A percentile compares a stretch with the other conserved stretches of the same genome.
Evolutionary conservation across 768 basidiomycete genomes (phyloP).

Genomic region (Psilocybe cubensis): DNA sequence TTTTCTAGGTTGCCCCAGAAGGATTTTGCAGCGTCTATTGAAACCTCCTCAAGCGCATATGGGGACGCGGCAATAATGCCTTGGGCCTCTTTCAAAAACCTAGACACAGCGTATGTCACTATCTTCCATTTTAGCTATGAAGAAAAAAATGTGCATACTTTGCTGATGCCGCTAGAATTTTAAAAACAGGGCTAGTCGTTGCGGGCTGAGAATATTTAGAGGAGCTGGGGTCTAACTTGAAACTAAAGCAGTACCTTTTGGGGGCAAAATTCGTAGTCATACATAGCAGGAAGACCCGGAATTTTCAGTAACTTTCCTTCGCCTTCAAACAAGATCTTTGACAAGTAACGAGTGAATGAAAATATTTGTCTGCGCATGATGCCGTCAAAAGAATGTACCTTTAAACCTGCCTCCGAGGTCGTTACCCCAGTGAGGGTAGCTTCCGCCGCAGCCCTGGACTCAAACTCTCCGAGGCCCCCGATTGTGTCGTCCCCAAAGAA

Average conservation of each 20-base stretch:
- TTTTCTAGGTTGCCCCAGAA: conserved; percentile 4
- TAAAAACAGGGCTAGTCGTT: background rate
- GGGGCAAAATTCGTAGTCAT: conserved; percentile 15
- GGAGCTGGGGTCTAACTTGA: background rate
- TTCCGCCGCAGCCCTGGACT: background rate
- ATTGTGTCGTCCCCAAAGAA: conserved; percentile 7
- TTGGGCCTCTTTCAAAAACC: conserved; percentile 8
- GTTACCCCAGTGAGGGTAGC: conserved; percentile 5
- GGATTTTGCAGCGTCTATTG: conserved; percentile 1
- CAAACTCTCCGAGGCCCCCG: conserved; percentile 10
- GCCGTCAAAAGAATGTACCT: conserved; percentile 2
- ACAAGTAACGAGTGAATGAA: background rate
- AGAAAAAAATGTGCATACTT: background rate
- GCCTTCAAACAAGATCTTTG: background rate
- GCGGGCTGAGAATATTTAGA: background rate
- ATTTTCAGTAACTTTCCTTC: conserved; percentile 8
- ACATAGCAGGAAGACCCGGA: conserved; percentile 14
- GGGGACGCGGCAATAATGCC: conserved; percentile 5
- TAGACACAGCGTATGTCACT: background rate
- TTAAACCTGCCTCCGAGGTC: conserved; percentile 1
- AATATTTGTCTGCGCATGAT: background rate
- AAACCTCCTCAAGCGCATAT: conserved; percentile 8
- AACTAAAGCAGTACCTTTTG: conserved; percentile 13
- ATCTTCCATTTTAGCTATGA: background rate
- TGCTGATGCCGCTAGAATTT: background rate